Evolutionary conservation across 257 asterid species (phyloP).

Genomic region (Petunia axillaris): DNA sequence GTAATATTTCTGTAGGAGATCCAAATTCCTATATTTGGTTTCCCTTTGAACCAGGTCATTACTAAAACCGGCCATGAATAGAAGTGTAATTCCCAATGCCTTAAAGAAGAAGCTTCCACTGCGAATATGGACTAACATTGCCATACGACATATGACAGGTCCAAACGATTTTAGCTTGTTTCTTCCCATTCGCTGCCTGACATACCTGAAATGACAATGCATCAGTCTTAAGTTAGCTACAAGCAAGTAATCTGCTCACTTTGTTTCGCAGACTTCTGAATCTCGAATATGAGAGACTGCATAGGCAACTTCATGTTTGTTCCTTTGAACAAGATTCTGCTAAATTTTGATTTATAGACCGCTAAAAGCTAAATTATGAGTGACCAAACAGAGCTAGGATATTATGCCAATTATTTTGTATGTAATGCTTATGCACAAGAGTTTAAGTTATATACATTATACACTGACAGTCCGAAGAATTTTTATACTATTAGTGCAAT

Average conservation of each 20-base stretch:
- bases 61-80: constrained; percentile 42
- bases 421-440: not conserved
- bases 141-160: constrained; percentile 36
- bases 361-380: not conserved
- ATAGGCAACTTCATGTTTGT: not conserved
- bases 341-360: not conserved
- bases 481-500: not conserved
- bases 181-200: constrained; percentile 43
- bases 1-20: constrained; percentile 38
- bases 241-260: not conserved
- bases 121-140: constrained; percentile 37
- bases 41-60: constrained; percentile 37
- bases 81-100: constrained; percentile 43
- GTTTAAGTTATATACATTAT: not conserved
- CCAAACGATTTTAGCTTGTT: constrained; percentile 42
- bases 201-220: constrained; percentile 30
- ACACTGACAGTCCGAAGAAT: no score
- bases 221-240: not conserved
- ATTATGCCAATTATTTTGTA: not conserved
- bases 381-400: not conserved
- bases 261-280: not conserved
- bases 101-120: constrained; percentile 41
- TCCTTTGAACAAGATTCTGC: not conserved
- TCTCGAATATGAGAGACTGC: not conserved
- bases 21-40: constrained; percentile 40